Conservation (phyloP, 164 flowering plant genomes). For the Kalanchoe fedtschenkoi region DNA sequence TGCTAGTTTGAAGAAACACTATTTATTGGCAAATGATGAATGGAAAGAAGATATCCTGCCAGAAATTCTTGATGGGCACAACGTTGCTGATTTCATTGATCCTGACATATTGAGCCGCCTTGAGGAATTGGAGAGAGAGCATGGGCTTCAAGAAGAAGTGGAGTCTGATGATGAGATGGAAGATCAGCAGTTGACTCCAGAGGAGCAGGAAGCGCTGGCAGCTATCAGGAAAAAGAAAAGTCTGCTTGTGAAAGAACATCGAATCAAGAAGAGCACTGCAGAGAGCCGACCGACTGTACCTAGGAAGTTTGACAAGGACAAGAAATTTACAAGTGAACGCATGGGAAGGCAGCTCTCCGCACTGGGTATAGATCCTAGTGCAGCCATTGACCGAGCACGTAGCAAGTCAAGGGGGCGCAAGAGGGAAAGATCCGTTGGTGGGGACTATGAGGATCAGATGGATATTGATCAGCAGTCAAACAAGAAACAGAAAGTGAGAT, state of each 20-base stretch:
- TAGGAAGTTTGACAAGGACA: conserved; percentile 72
- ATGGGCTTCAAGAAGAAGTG: conserved; percentile 40
- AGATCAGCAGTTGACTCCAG: conserved; percentile 47
- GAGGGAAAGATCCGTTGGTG: conserved; percentile 56
- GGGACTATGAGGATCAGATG: conserved; percentile 23
- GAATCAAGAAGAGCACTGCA: conserved; percentile 88
- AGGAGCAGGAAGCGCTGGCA: conserved; percentile 53
- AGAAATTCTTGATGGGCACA: conserved; percentile 86
- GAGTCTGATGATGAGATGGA: conserved; percentile 55
- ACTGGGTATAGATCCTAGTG: conserved; percentile 61
- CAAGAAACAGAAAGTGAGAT: conserved; percentile 45
- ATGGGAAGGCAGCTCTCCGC: conserved; percentile 84
- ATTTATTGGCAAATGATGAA: conserved; percentile 60
- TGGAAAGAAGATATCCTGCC: conserved; percentile 84
- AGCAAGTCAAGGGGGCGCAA: conserved; percentile 69
- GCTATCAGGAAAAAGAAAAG: conserved; percentile 75
- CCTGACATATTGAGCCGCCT: conserved; percentile 61
- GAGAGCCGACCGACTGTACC: conserved; percentile 68
- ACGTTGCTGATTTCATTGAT: conserved; percentile 67
- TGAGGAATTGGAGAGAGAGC: conserved; percentile 73
- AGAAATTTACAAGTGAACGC: conserved; percentile 50
- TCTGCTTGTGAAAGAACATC: conserved; percentile 63
- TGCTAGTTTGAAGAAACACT: conserved; percentile 69
- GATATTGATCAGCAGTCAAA: conserved; percentile 34
- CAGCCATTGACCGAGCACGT: conserved; percentile 56